These are phyloP conservation scores for Colletotrichum orchidophilum DNA, from an alignment of 2,329 filamentous ascomycete genomes.

Conservation along the genomic window DNA sequence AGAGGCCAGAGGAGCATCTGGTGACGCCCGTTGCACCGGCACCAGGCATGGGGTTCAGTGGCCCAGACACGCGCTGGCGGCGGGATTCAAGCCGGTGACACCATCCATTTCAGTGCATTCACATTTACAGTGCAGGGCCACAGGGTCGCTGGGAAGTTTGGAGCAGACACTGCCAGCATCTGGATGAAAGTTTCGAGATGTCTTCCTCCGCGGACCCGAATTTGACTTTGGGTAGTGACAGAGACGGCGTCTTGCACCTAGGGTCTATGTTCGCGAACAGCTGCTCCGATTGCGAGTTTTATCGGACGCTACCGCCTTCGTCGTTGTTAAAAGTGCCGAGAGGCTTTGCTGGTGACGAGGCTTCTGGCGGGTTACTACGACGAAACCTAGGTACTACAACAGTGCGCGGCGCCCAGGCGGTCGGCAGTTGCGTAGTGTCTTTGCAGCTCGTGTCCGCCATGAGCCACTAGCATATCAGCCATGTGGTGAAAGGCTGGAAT, in stretches of 20 bases:
- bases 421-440: slow-evolving; percentile 29
- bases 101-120: slow-evolving; percentile 1
- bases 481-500: slow-evolving; percentile 19
- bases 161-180: background rate
- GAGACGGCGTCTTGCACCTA: background rate
- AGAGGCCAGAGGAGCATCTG: slow-evolving; percentile 9
- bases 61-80: background rate
- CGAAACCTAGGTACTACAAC: slow-evolving; percentile 23
- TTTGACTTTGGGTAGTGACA: background rate
- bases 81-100: slow-evolving; percentile 11
- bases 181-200: background rate
- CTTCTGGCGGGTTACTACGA: slow-evolving; percentile 1
- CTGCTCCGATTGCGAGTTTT: background rate
- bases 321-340: background rate
- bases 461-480: slow-evolving; percentile 29
- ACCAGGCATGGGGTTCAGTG: slow-evolving; percentile 13
- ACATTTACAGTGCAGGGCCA: background rate
- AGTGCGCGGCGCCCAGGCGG: slow-evolving; percentile 1
- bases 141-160: background rate
- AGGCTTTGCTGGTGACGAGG: background rate
- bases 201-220: background rate
- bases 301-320: background rate
- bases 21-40: slow-evolving; percentile 26
- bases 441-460: slow-evolving; percentile 22
- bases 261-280: background rate